A percentile compares a stretch with the other conserved stretches of the same genome.
Conservation (phyloP, 768 basidiomycete genomes). For the Trametes cingulata region DNA sequence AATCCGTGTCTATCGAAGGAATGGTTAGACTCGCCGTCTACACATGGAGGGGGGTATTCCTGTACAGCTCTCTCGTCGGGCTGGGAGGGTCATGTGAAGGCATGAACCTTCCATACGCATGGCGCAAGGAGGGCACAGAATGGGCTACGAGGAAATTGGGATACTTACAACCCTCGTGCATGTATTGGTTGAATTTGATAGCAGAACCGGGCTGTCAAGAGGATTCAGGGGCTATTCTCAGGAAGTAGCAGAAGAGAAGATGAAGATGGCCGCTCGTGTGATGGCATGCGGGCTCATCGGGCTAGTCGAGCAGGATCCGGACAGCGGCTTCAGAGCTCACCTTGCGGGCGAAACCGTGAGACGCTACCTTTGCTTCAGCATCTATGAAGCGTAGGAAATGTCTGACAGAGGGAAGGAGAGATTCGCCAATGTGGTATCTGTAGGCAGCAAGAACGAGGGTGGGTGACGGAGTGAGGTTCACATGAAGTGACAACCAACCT, state of each 20-base stretch:
- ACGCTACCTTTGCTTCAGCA: conserved; percentile 44
- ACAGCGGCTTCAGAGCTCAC: conserved; percentile 30
- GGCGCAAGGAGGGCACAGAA: not conserved
- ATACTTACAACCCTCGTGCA: conserved; percentile 57
- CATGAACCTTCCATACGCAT: not conserved
- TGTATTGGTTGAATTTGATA: conserved; percentile 57
- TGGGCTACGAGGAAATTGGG: not conserved
- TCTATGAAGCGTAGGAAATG: conserved; percentile 55
- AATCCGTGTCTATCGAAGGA: conserved; percentile 52
- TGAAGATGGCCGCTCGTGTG: not conserved
- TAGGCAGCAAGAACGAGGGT: not conserved
- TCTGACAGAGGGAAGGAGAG: conserved; percentile 50
- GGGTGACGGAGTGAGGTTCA: not conserved
- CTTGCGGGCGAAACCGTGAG: conserved; percentile 49
- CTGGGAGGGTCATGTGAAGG: not conserved
- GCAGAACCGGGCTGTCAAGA: conserved; percentile 54
- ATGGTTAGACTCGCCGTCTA: not conserved
- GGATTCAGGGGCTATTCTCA: not conserved
- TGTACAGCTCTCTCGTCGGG: not conserved
- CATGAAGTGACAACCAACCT: conserved; percentile 34
- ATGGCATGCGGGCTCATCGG: not conserved
- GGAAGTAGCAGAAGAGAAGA: not conserved
- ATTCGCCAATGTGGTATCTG: conserved; percentile 52
- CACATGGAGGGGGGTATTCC: not conserved
- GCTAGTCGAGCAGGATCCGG: not conserved